Conservation (phyloP, 176 grass and related monocot genomes). For the Phoenix roebelenii region DNA sequence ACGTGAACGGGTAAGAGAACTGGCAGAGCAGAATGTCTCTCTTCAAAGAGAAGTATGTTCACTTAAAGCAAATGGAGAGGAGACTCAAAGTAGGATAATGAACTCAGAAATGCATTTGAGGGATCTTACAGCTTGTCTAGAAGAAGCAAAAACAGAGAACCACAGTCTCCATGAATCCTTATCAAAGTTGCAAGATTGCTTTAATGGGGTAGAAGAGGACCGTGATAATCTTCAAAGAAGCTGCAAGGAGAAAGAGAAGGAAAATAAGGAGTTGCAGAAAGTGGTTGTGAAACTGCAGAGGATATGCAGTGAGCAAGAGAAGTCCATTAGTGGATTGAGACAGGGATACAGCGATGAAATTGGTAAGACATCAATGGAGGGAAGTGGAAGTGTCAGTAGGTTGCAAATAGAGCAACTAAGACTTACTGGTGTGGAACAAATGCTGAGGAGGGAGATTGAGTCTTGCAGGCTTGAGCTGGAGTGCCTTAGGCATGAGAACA, state of each 20-base stretch:
- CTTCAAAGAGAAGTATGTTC: slow-evolving; percentile 79
- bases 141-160: slow-evolving; percentile 32
- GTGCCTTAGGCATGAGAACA: slow-evolving; percentile 68
- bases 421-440: slow-evolving; percentile 66
- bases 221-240: slow-evolving; percentile 33
- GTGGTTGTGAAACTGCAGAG: slow-evolving; percentile 56
- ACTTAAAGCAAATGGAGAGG: slow-evolving; percentile 27
- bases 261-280: slow-evolving; percentile 55
- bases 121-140: slow-evolving; percentile 29
- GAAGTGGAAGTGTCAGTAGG: slow-evolving; percentile 17
- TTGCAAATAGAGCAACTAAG: slow-evolving; percentile 59
- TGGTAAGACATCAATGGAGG: slow-evolving; percentile 29
- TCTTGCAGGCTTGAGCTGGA: slow-evolving; percentile 49
- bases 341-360: slow-evolving; percentile 34
- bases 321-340: slow-evolving; percentile 56
- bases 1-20: slow-evolving; percentile 72
- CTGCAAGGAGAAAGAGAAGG: slow-evolving; percentile 63
- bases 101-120: slow-evolving; percentile 31
- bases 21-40: slow-evolving; percentile 86
- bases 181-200: slow-evolving; percentile 37
- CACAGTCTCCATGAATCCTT: slow-evolving; percentile 36
- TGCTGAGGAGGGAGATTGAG: slow-evolving; percentile 60
- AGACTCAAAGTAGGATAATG: slow-evolving; percentile 19
- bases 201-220: slow-evolving; percentile 40
- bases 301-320: slow-evolving; percentile 64